Evolutionary conservation across 2,329 filamentous ascomycete species (phyloP), one percentile per base, ranked within the genome.

Genomic region (Cladorrhinum sp.): DNA sequence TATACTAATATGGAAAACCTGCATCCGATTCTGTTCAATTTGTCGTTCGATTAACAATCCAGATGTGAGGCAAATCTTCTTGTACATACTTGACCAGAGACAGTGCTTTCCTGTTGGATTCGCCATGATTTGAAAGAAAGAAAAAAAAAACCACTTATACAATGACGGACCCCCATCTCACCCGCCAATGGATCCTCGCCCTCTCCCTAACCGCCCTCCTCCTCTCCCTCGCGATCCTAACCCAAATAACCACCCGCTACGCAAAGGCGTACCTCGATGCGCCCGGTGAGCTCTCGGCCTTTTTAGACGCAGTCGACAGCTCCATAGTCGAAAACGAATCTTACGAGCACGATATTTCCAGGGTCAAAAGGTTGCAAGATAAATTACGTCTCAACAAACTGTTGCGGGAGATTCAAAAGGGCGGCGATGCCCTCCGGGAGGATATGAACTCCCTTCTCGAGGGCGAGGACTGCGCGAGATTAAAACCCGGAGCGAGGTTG

Each of bases 241-340:
- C 73, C 61, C 83, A 85, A 70, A 77, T 80, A 64, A 71, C 79
- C 59, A 76, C 78, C 65, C 78, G 78, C 56, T 85, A 85, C 71
- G 78, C 79, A 56, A 72, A 77, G 61, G 85, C 84, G 18, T 88
- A 86, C 73, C 69, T 80, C 49, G 79, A 77, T 36, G 86, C 86
- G 26, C 85, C 85, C 26, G 77, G 75, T 64, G 85, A 88, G 72
- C 78, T 87, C 59, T 73, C 74, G 61, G 79, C 79, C 60, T 85
- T 87, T 67, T 72, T 86, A 68, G 84, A 87, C 69, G 79, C 82
- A 16, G 79, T 85, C 68, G 84, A 87, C 70, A 84, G 80, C 68
- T 90, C 84, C 42, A 77, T 86, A 54, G 77, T 82, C 66, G 86
- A 88, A 71, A 87, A 87, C 68, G 85, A 87, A 72, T 83, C 79